Percentiles rank a stretch among this genome's conserved stretches.
Evolutionary conservation across 768 basidiomycete genomes (phyloP).

Genomic region (Auricularia cornea): DNA sequence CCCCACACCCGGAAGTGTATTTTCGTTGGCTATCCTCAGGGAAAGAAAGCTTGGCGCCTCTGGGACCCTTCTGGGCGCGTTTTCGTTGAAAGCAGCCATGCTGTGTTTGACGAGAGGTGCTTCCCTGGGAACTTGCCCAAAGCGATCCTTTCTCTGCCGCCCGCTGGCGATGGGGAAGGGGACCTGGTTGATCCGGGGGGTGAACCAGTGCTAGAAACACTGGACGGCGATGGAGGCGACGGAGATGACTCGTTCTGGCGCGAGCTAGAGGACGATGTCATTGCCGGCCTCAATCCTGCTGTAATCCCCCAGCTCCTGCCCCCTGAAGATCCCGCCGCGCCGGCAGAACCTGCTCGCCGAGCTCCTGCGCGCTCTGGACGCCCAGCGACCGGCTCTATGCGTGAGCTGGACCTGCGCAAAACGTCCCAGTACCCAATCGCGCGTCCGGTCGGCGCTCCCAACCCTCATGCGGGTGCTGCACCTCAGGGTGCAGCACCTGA

Average conservation of each 20-base stretch:
- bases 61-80: conserved; percentile 24
- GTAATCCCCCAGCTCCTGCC: neutral
- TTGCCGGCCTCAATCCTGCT: neutral
- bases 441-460: too few species aligned
- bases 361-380: neutral
- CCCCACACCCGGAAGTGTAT: conserved; percentile 25
- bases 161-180: too few species aligned
- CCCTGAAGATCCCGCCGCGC: neutral
- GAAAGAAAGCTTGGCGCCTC: conserved; percentile 25
- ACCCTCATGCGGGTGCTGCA: too few species aligned
- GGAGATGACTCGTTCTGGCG: neutral
- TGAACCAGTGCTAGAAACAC: neutral
- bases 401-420: neutral
- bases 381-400: neutral
- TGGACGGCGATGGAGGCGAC: neutral
- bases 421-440: neutral
- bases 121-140: conserved; percentile 11
- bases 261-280: neutral
- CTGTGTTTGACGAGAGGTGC: conserved; percentile 26
- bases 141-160: neutral
- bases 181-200: neutral
- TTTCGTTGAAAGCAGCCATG: conserved; percentile 20
- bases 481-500: too few species aligned
- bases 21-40: conserved; percentile 30
- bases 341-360: neutral